Percentiles rank a stretch among this genome's conserved stretches.
phyloP scores from a whole-genome alignment of 2,329 filamentous ascomycete genomes.

The Exophiala dermatitidis region DNA sequence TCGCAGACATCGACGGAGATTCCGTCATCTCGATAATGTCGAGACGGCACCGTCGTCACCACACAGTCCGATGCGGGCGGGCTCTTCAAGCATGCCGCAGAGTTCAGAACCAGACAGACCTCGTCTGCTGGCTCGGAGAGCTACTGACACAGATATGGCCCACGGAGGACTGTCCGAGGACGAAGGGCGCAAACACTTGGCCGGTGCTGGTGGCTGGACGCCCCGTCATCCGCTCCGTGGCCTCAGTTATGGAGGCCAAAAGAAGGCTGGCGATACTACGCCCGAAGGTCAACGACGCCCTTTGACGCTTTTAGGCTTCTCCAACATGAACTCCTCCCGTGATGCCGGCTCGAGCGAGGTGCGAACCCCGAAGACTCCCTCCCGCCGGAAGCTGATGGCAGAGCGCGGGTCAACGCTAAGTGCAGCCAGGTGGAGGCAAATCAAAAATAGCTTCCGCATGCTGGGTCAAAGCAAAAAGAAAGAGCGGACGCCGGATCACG shows the following conservation, averaged over 20 bases:
- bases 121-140: constrained; percentile 53
- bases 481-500: constrained; percentile 78
- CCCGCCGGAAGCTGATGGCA: constrained; percentile 37
- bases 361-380: constrained; percentile 23
- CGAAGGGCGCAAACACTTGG: constrained; percentile 59
- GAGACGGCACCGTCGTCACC: constrained; percentile 64
- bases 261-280: constrained; percentile 48
- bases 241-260: constrained; percentile 44
- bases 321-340: constrained; percentile 56
- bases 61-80: constrained; percentile 36
- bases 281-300: constrained; percentile 51
- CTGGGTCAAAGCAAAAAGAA: constrained; percentile 70
- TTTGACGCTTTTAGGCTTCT: constrained; percentile 55
- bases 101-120: constrained; percentile 41
- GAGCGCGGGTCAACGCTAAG: constrained; percentile 64
- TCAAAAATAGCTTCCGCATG: constrained; percentile 83
- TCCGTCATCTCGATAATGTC: constrained; percentile 49
- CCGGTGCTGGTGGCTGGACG: constrained; percentile 49
- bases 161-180: constrained; percentile 67
- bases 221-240: constrained; percentile 54
- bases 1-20: constrained; percentile 57
- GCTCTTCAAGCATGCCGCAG: constrained; percentile 33
- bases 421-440: constrained; percentile 81
- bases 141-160: constrained; percentile 56
- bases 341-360: constrained; percentile 28